These are phyloP conservation scores for Chlamydomonas asymmetrica DNA, from an alignment of 139 green algal genomes.

Conservation along the genomic window DNA sequence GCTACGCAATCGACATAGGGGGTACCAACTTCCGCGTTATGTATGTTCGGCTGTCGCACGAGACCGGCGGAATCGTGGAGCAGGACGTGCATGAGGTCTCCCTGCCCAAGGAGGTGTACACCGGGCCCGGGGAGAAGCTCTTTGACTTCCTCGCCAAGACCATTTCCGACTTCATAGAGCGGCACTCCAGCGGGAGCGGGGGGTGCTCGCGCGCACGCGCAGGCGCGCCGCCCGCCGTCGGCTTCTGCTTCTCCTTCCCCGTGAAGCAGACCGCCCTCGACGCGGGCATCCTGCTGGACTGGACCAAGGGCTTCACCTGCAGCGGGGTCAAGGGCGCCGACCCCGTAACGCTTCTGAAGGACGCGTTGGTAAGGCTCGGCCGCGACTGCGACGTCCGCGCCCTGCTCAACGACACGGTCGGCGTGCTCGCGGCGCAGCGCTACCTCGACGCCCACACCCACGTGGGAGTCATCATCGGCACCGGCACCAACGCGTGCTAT, in stretches of 20 bases:
- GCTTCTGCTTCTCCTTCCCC: conserved; percentile 94
- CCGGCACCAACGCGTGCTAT: conserved; percentile 87
- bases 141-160: conserved; percentile 76
- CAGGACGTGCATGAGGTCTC: conserved; percentile 50
- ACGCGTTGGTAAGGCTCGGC: conserved; percentile 34
- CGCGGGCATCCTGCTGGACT: conserved; percentile 77
- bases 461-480: conserved; percentile 83
- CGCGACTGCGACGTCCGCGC: conserved; percentile 46
- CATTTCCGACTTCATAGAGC: conserved; percentile 45
- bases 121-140: conserved; percentile 48
- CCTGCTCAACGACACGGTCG: conserved; percentile 87
- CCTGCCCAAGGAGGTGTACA: conserved; percentile 58
- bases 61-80: conserved; percentile 42
- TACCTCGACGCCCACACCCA: conserved; percentile 68
- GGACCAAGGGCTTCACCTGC: conserved; percentile 85
- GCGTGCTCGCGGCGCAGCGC: conserved; percentile 57
- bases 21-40: conserved; percentile 89
- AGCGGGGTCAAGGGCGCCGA: conserved; percentile 55
- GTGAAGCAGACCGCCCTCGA: conserved; percentile 79
- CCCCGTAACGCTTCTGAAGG: conserved; percentile 46
- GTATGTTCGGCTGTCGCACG: conserved; percentile 46
- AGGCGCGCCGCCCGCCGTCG: conserved; percentile 57
- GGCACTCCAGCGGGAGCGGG: not conserved
- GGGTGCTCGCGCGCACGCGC: not conserved
- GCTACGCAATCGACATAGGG: conserved; percentile 67